Percentiles rank a stretch among this genome's conserved stretches.
Evolutionary conservation across 1,139 yeast genomes (phyloP).

Genomic region (Wickerhamomyces sp.): DNA sequence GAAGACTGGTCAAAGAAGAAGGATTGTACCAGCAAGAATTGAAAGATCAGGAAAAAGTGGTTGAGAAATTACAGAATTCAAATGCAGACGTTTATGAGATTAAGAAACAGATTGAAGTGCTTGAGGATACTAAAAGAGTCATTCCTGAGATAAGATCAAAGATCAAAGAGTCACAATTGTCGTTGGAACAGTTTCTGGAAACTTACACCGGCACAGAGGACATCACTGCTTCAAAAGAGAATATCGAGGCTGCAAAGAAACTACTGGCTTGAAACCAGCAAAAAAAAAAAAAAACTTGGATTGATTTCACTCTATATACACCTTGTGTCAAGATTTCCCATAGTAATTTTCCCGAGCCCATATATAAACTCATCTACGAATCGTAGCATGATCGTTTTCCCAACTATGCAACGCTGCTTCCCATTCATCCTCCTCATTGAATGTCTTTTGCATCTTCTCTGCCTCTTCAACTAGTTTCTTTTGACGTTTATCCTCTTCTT

Average conservation of each 20-base stretch:
- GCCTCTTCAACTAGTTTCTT: constrained; percentile 31
- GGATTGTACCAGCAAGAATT: constrained; percentile 59
- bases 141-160: constrained; percentile 57
- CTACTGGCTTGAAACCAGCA: constrained; percentile 4
- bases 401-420: constrained; percentile 59
- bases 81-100: constrained; percentile 65
- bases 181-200: constrained; percentile 37
- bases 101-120: constrained; percentile 60
- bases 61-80: constrained; percentile 35
- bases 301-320: too few relatives aligned
- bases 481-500: constrained; percentile 45
- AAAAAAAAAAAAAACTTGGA: not conserved
- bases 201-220: constrained; percentile 38
- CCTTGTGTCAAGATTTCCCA: too few relatives aligned
- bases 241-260: constrained; percentile 21
- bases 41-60: constrained; percentile 50
- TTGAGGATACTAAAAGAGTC: constrained; percentile 65
- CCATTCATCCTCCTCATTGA: constrained; percentile 69
- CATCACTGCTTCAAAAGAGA: constrained; percentile 23
- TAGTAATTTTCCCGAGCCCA: too few relatives aligned
- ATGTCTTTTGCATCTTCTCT: constrained; percentile 30
- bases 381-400: constrained; percentile 39
- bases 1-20: constrained; percentile 71
- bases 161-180: constrained; percentile 43
- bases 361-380: constrained; percentile 14